These are phyloP conservation scores for Cynara cardunculus DNA, from an alignment of 129 eudicot genomes.

Conservation along the genomic window DNA sequence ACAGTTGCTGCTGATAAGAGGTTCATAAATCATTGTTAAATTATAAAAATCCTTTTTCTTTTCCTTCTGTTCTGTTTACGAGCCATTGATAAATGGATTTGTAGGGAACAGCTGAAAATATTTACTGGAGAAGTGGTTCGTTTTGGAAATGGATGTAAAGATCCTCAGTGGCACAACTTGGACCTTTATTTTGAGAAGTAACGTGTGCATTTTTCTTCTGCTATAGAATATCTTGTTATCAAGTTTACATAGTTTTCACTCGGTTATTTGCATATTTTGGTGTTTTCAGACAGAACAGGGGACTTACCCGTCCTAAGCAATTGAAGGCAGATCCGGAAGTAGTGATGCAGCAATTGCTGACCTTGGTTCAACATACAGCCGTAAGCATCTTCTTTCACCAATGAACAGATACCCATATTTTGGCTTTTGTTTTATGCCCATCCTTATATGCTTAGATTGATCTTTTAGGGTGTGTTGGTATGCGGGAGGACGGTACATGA, in stretches of 20 bases:
- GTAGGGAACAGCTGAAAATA: slow-evolving; percentile 70
- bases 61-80: not conserved
- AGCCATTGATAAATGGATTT: slow-evolving; percentile 9
- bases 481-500: no score
- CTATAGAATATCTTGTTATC: slow-evolving; percentile 10
- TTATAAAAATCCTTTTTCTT: not conserved
- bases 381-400: slow-evolving; percentile 45
- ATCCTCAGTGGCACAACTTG: slow-evolving; percentile 98
- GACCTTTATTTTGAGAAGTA: slow-evolving; percentile 92
- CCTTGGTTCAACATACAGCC: slow-evolving; percentile 73
- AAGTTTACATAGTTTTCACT: not conserved
- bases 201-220: slow-evolving; percentile 6
- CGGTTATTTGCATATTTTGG: not conserved
- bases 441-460: not conserved
- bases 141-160: slow-evolving; percentile 93
- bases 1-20: slow-evolving; percentile 80
- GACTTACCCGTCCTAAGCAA: slow-evolving; percentile 55
- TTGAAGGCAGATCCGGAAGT: slow-evolving; percentile 55
- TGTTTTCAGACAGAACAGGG: slow-evolving; percentile 60
- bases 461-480: not conserved
- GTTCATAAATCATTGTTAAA: slow-evolving; percentile 28
- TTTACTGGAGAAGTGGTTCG: slow-evolving; percentile 82
- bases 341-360: slow-evolving; percentile 62
- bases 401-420: not conserved
- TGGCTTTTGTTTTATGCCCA: not conserved